These are phyloP conservation scores for Eucalyptus coolabah DNA, from an alignment of 345 rosid genomes.

Conservation along the genomic window DNA sequence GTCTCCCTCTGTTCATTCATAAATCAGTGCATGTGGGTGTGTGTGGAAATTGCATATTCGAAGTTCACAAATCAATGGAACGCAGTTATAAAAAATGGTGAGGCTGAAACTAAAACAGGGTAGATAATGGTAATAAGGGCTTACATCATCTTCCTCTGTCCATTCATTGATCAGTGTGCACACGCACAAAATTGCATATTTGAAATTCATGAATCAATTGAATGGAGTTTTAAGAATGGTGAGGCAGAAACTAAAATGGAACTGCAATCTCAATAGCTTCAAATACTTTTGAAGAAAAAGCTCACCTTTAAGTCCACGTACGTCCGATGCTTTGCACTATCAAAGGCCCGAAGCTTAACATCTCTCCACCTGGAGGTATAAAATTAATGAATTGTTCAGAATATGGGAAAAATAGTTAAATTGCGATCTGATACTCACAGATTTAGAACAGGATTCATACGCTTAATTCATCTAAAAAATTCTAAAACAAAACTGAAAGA, in stretches of 20 bases:
- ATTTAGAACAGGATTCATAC: neutral
- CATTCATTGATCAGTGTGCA: neutral
- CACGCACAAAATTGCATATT: neutral
- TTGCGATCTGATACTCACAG: neutral
- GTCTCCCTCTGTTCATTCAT: neutral
- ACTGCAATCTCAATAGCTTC: neutral
- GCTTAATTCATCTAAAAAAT: neutral
- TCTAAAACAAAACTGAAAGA: neutral
- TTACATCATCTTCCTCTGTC: neutral
- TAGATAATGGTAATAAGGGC: neutral
- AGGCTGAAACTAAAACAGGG: neutral
- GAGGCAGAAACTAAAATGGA: neutral
- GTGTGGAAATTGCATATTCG: neutral
- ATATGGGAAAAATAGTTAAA: neutral
- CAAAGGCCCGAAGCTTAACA: slow-evolving; percentile 86
- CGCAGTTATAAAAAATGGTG: neutral
- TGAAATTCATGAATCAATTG: neutral
- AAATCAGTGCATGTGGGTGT: neutral
- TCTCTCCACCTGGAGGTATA: slow-evolving; percentile 82
- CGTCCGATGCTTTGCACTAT: slow-evolving; percentile 88
- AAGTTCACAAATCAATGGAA: neutral
- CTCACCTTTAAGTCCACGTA: slow-evolving; percentile 93
- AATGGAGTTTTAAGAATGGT: neutral
- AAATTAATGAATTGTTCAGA: neutral
- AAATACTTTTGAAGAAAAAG: neutral